Conservation (phyloP, 2,329 filamentous ascomycete genomes). For the Fusarium haematococcum region DNA sequence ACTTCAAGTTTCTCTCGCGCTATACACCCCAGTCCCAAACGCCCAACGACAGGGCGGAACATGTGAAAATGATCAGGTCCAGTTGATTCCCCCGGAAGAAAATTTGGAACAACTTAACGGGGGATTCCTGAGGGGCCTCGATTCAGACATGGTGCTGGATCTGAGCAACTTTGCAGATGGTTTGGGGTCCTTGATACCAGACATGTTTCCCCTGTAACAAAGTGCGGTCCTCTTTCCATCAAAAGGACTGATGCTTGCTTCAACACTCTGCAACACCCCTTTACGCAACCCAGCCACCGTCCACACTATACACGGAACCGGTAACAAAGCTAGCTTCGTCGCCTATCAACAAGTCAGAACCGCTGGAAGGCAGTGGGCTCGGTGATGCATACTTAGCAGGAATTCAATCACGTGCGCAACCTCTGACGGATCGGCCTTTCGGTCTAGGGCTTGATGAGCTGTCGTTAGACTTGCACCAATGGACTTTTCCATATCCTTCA, state of each 20-base stretch:
- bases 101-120: background rate
- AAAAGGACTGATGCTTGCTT: no score
- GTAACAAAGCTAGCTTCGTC: background rate
- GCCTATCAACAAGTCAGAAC: background rate
- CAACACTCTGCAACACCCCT: background rate
- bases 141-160: background rate
- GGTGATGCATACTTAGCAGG: background rate
- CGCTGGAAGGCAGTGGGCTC: background rate
- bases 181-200: background rate
- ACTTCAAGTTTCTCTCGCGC: background rate
- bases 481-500: background rate
- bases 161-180: background rate
- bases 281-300: background rate
- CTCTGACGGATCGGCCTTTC: background rate
- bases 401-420: background rate
- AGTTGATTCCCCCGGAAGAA: background rate
- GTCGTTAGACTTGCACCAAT: background rate
- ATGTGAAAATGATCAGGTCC: background rate
- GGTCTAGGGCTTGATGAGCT: background rate
- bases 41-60: background rate
- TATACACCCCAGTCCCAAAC: background rate
- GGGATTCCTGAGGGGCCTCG: background rate
- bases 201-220: background rate
- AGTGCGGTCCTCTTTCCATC: no score
- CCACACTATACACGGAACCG: background rate